Evolutionary conservation across 768 basidiomycete genomes (phyloP).

Genomic region (Cystobasidium tubakii): DNA sequence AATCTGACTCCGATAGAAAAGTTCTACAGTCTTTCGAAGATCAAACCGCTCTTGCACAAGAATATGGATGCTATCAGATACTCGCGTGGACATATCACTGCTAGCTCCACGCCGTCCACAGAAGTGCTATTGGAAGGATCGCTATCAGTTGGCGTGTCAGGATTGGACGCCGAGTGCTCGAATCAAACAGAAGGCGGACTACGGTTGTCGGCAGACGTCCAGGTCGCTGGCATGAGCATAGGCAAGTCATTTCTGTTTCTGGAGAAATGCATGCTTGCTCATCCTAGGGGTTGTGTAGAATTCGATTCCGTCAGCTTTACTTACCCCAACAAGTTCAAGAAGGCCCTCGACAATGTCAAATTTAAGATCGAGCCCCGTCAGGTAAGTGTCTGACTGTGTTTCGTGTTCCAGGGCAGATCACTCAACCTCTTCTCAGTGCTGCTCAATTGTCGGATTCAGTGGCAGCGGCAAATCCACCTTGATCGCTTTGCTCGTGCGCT

Average conservation of each 20-base stretch:
- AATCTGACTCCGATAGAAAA: not conserved
- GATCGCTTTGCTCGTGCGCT: slow-evolving; percentile 19
- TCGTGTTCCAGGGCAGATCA: not conserved
- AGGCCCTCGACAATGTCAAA: slow-evolving; percentile 6
- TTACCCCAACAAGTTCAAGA: slow-evolving; percentile 9
- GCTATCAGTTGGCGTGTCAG: not conserved
- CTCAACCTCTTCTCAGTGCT: not conserved
- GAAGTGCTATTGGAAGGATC: not conserved
- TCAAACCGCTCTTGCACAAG: not conserved
- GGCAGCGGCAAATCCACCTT: slow-evolving; percentile 25
- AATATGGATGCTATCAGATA: not conserved
- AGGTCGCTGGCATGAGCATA: not conserved
- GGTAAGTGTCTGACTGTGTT: not conserved
- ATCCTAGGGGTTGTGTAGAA: not conserved
- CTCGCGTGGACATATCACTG: not conserved
- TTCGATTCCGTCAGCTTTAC: slow-evolving; percentile 11
- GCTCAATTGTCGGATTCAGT: slow-evolving; percentile 22
- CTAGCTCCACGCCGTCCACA: not conserved
- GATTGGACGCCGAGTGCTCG: not conserved
- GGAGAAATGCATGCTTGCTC: not conserved
- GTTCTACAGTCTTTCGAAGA: not conserved
- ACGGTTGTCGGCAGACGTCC: too few species aligned
- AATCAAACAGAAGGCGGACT: too few species aligned
- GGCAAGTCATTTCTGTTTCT: not conserved
- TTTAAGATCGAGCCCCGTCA: not conserved